Conservation (phyloP, 208 protist genomes). For the Trypanosoma melophagium region DNA sequence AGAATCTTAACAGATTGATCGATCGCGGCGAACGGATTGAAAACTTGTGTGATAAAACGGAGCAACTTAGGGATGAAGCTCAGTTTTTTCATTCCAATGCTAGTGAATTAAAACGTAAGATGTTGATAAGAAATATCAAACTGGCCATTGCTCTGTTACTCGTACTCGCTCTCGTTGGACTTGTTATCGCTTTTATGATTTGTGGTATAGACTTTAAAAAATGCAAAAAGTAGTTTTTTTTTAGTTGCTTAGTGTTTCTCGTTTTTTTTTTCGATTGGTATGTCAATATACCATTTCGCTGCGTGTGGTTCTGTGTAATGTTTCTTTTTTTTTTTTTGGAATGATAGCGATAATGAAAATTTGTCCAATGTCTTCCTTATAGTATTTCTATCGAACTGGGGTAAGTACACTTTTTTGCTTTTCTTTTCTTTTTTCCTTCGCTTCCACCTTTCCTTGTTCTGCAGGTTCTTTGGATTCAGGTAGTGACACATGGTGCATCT, state of each 20-base stretch:
- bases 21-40: constrained; percentile 85
- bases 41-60: constrained; percentile 75
- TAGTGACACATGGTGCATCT: constrained; percentile 30
- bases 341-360: too few species aligned
- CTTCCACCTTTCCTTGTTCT: background rate
- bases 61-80: constrained; percentile 59
- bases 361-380: too few species aligned
- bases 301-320: too few species aligned
- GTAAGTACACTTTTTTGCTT: too few species aligned
- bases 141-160: constrained; percentile 57
- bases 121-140: constrained; percentile 71
- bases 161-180: constrained; percentile 45
- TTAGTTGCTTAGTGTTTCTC: background rate
- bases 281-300: too few species aligned
- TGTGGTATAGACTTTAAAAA: constrained; percentile 77
- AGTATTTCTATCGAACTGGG: too few species aligned
- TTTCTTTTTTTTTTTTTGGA: constrained; percentile 22
- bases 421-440: background rate
- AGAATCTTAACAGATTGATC: constrained; percentile 83
- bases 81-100: constrained; percentile 66
- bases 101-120: constrained; percentile 43
- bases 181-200: constrained; percentile 61
- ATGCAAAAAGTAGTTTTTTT: constrained; percentile 40
- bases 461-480: background rate
- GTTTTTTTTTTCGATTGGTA: constrained; percentile 11